Evolutionary conservation across 2,329 filamentous ascomycete genomes (phyloP).

Genomic region (Penicillium sp.): DNA sequence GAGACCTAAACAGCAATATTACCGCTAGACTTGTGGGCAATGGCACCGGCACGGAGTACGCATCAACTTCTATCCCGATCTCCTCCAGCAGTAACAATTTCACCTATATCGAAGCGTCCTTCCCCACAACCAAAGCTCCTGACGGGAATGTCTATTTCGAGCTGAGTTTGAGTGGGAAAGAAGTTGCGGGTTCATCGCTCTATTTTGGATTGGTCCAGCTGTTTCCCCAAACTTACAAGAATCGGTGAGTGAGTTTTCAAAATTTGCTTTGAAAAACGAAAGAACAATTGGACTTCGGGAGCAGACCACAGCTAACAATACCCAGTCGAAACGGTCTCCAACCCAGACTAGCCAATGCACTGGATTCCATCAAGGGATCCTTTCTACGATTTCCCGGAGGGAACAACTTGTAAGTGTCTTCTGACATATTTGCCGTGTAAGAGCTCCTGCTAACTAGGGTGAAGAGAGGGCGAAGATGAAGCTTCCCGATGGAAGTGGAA

Average conservation of each 20-base stretch:
- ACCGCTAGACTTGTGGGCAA: conserved; percentile 24
- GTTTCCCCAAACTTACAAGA: conserved; percentile 23
- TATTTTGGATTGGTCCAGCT: conserved; percentile 25
- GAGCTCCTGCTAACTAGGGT: background rate
- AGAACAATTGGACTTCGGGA: no score
- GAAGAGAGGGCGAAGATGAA: conserved; percentile 28
- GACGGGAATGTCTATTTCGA: conserved; percentile 21
- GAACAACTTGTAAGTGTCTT: conserved; percentile 56
- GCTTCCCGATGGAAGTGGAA: conserved; percentile 43
- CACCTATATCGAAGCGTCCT: conserved; percentile 20
- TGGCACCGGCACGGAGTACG: conserved; percentile 22
- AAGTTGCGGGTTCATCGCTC: conserved; percentile 17
- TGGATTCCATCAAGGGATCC: conserved; percentile 58
- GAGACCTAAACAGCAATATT: conserved; percentile 21
- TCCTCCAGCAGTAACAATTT: conserved; percentile 18
- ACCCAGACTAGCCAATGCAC: conserved; percentile 57
- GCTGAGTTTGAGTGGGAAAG: conserved; percentile 16
- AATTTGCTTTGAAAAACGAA: background rate
- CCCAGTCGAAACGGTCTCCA: conserved; percentile 58
- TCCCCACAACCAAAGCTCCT: conserved; percentile 19
- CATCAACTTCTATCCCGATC: conserved; percentile 18
- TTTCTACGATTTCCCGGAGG: conserved; percentile 68
- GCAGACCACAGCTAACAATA: no score
- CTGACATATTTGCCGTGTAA: no score
- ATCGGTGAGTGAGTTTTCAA: background rate